phyloP scores from a whole-genome alignment of 1,284 basidiomycete species.

The Sphagnurus paluster region DNA sequence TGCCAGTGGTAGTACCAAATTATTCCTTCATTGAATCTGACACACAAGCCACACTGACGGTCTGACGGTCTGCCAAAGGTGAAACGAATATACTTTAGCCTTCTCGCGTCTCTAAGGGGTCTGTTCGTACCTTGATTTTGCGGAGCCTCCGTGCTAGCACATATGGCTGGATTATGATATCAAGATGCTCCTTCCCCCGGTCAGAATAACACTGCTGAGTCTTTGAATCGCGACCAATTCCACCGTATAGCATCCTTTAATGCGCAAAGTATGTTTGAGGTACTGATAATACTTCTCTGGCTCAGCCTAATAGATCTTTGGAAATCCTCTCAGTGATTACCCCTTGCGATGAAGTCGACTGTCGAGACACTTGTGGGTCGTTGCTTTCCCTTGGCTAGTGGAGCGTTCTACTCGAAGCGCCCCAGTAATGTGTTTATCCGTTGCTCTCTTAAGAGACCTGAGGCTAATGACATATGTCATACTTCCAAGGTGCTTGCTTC shows the following conservation, averaged over 20 bases:
- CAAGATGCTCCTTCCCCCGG: too few relatives aligned
- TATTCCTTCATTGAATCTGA: slow-evolving; percentile 7
- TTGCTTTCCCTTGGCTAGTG: not conserved
- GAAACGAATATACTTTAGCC: slow-evolving; percentile 7
- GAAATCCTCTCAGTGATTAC: too few relatives aligned
- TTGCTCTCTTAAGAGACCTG: too few relatives aligned
- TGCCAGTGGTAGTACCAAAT: slow-evolving; percentile 11
- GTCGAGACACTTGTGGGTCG: not conserved
- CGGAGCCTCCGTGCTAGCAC: not conserved
- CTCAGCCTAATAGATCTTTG: slow-evolving; percentile 7
- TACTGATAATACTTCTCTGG: slow-evolving; percentile 7
- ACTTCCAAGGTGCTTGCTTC: too few relatives aligned
- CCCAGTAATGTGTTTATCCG: too few relatives aligned
- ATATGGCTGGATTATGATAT: too few relatives aligned
- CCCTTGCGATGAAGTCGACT: too few relatives aligned
- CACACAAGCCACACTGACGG: slow-evolving; percentile 7
- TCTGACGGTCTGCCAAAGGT: slow-evolving; percentile 14
- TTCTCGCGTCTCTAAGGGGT: not conserved
- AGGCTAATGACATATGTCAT: too few relatives aligned
- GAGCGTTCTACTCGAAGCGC: not conserved
- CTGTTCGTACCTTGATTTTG: slow-evolving; percentile 9
- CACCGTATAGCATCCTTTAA: too few relatives aligned
- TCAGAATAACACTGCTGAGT: too few relatives aligned
- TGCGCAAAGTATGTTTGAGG: slow-evolving; percentile 9
- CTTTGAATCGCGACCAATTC: too few relatives aligned